These are phyloP conservation scores for Tricholoma bakamatsutake DNA, from an alignment of 768 basidiomycete genomes.

Conservation along the genomic window DNA sequence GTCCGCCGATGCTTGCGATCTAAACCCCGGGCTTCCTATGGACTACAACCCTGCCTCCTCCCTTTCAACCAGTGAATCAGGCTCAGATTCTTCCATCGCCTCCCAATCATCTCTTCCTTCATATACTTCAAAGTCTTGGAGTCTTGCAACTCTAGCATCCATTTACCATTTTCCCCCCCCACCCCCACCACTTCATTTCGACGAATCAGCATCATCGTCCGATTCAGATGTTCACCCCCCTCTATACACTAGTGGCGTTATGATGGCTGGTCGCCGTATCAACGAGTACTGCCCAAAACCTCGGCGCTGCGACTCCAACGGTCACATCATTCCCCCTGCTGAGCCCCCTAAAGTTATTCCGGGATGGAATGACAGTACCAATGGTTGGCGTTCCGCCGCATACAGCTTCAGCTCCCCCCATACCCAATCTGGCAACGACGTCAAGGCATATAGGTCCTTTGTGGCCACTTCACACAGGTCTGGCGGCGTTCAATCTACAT, in stretches of 20 bases:
- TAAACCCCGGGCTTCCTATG: constrained; percentile 34
- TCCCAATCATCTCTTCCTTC: constrained; percentile 22
- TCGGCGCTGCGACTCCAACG: constrained; percentile 30
- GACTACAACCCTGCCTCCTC: constrained; percentile 38
- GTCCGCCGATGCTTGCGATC: constrained; percentile 46
- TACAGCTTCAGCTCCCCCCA: constrained; percentile 46
- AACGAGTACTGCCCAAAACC: constrained; percentile 37
- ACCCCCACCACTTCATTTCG: constrained; percentile 45
- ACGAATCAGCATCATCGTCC: constrained; percentile 21
- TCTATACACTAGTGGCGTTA: constrained; percentile 54
- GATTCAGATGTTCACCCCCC: constrained; percentile 21
- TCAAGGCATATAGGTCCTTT: constrained; percentile 38
- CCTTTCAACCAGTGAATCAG: constrained; percentile 24
- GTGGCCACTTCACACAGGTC: constrained; percentile 47
- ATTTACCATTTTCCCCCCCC: constrained; percentile 45
- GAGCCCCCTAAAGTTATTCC: constrained; percentile 43
- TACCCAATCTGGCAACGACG: constrained; percentile 23
- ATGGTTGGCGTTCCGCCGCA: constrained; percentile 61
- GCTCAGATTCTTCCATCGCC: constrained; percentile 38
- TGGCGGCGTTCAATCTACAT: constrained; percentile 43
- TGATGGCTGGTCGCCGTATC: constrained; percentile 63
- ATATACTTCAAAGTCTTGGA: constrained; percentile 18
- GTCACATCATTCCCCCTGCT: constrained; percentile 21
- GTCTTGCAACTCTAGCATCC: constrained; percentile 26
- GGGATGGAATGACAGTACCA: constrained; percentile 65